These are phyloP conservation scores for Fusarium sp. DNA, from an alignment of 2,329 filamentous ascomycete species.

Conservation along the genomic window DNA sequence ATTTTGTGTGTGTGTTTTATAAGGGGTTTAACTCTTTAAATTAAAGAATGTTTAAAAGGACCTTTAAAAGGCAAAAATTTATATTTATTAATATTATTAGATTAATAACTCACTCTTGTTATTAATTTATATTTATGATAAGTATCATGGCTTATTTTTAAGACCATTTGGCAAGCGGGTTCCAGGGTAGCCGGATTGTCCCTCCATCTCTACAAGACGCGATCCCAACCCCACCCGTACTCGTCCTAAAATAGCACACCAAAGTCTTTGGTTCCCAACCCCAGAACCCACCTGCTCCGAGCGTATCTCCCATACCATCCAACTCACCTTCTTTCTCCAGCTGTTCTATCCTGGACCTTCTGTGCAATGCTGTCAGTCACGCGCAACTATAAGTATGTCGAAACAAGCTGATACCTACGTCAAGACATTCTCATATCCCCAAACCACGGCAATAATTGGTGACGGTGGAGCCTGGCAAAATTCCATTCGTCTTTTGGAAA, in stretches of 20 bases:
- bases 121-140: too few relatives aligned
- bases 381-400: not conserved
- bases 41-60: rapidly evolving
- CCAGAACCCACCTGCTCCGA: not conserved
- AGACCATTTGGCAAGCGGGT: not conserved
- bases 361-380: not conserved
- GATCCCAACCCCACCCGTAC: not conserved
- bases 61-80: not conserved
- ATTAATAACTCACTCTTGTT: too few relatives aligned
- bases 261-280: not conserved
- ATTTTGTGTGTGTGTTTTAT: too few relatives aligned
- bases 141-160: too few relatives aligned
- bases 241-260: not conserved
- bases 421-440: not conserved
- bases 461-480: not conserved
- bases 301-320: not conserved
- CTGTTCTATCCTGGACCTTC: not conserved
- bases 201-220: not conserved
- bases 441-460: not conserved
- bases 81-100: too few relatives aligned
- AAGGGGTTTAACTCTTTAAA: not conserved
- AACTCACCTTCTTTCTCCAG: not conserved
- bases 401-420: not conserved
- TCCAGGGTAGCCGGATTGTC: not conserved
- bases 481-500: not conserved